These are phyloP conservation scores for Debaryomyces sp. DNA, from an alignment of 1,139 yeast genomes.

Conservation along the genomic window DNA sequence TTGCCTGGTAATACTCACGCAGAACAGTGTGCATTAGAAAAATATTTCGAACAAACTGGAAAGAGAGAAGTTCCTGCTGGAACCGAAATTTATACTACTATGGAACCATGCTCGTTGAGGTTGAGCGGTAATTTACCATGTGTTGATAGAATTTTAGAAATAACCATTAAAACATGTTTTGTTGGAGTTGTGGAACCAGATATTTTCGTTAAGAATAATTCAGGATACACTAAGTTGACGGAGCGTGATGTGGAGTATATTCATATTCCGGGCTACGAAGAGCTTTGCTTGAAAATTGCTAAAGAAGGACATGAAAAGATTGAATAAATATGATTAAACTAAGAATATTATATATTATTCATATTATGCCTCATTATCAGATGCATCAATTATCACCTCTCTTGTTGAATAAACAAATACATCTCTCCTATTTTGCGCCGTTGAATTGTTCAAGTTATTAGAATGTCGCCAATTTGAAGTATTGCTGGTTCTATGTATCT, in stretches of 20 bases:
- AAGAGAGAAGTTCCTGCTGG: conserved; percentile 64
- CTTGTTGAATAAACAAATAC: conserved; percentile 61
- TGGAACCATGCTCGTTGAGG: conserved; percentile 96
- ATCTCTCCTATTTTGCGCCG: too few relatives aligned
- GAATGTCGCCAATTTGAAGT: too few relatives aligned
- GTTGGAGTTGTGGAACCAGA: conserved; percentile 94
- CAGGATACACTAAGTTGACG: conserved; percentile 58
- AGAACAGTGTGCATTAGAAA: conserved; percentile 90
- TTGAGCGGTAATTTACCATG: conserved; percentile 92
- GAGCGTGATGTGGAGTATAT: conserved; percentile 68
- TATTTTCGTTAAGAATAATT: conserved; percentile 79
- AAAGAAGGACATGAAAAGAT: conserved; percentile 64
- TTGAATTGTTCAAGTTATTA: too few relatives aligned
- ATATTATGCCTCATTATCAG: conserved; percentile 5
- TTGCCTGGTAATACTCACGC: conserved; percentile 97
- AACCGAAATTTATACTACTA: conserved; percentile 85
- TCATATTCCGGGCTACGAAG: conserved; percentile 83
- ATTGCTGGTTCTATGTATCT: neutral
- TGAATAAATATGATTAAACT: neutral
- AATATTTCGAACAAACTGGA: conserved; percentile 52
- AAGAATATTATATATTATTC: neutral
- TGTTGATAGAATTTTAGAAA: conserved; percentile 68
- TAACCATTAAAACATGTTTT: conserved; percentile 69
- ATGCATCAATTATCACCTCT: conserved; percentile 50
- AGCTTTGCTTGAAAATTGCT: conserved; percentile 73